phyloP scores from a whole-genome alignment of 2,329 filamentous ascomycete genomes.

The Phialemoniopsis sp. region DNA sequence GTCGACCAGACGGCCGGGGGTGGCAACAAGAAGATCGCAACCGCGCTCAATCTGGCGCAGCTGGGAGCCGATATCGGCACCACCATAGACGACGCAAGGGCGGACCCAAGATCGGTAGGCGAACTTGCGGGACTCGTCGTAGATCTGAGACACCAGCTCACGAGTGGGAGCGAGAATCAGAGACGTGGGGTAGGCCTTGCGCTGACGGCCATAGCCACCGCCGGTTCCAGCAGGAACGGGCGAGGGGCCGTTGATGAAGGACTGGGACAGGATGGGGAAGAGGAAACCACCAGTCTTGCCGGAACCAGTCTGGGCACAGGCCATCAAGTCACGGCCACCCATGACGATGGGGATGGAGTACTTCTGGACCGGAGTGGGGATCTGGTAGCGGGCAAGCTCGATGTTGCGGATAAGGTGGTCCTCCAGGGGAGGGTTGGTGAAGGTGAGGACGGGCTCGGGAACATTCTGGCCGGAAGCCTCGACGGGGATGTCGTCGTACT shows the following conservation, averaged over 20 bases:
- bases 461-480: constrained; percentile 93
- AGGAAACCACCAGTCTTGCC: constrained; percentile 99
- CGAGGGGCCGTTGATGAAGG: constrained; percentile 85
- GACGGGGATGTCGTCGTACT: constrained; percentile 99
- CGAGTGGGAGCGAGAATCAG: constrained; percentile 94
- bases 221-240: constrained; percentile 53
- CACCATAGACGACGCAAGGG: constrained; percentile 97
- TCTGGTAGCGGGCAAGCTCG: constrained; percentile 87
- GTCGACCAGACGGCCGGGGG: constrained; percentile 94
- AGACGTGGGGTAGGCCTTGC: constrained; percentile 96
- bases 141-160: constrained; percentile 98
- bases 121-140: constrained; percentile 96
- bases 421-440: constrained; percentile 93
- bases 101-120: constrained; percentile 98
- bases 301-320: constrained; percentile 98
- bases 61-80: constrained; percentile 97
- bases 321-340: constrained; percentile 97
- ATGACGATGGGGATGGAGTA: constrained; percentile 99
- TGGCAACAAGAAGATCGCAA: constrained; percentile 95
- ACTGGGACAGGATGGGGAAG: constrained; percentile 98
- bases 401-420: constrained; percentile 93
- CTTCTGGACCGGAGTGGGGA: constrained; percentile 96
- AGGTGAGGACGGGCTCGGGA: constrained; percentile 83
- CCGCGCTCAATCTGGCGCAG: constrained; percentile 96
- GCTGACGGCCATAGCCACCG: constrained; percentile 80